Base-by-base conservation (phyloP, 139 green algal species). In the Ettlia oleoabundans region DNA sequence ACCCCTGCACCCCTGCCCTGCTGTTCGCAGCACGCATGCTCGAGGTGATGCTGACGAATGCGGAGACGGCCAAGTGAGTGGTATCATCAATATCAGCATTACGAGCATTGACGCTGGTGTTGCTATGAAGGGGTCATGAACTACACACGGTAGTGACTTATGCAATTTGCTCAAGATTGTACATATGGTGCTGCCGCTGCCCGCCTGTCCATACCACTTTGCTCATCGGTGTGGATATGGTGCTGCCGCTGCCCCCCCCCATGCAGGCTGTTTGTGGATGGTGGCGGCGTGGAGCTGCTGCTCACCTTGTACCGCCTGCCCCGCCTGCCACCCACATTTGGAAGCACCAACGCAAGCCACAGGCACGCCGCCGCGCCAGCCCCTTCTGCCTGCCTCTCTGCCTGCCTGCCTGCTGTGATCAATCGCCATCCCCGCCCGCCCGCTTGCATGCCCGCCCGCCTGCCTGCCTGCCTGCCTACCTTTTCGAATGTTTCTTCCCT, bases 241-340 rank as follows among this genome's bases (percentile, higher is more conserved):
- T n/a, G n/a, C n/a, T n/a, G n/a, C n/a, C 21, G 5, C 21, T 28
- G 55, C 55, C 55, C 55, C 28, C 55, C 38, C 22, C 42, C 40
- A 4, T 47, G 24, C 75, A 63, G 84, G 40, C 21, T 88, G 79
- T 97, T 98, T 85, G 88, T 97, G 40, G 88, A 98, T 61, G 81
- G 88, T 38, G 91, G 90, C 32, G 93, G 96, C 5, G 73, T 96
- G 13, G 89, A 95, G 13, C 82, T 95, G 41, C 86, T 97, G 76
- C 88, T 96, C 24, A 82, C 86, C 64, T 80, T 98, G 24, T 94
- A 98, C 85, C 79, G 80, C 52, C 92, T 98, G 80, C 95, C 94
- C 2, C 82, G 75, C 41, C 90, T 98, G 77, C 93, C 93, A 7
- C 77, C 90, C 33, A 88, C 85, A 15, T 98, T 98, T 78, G 92